Percentiles rank a stretch among this genome's conserved stretches.
Conservation (phyloP, 306 rosid genomes). For the Medicago ruthenica region DNA sequence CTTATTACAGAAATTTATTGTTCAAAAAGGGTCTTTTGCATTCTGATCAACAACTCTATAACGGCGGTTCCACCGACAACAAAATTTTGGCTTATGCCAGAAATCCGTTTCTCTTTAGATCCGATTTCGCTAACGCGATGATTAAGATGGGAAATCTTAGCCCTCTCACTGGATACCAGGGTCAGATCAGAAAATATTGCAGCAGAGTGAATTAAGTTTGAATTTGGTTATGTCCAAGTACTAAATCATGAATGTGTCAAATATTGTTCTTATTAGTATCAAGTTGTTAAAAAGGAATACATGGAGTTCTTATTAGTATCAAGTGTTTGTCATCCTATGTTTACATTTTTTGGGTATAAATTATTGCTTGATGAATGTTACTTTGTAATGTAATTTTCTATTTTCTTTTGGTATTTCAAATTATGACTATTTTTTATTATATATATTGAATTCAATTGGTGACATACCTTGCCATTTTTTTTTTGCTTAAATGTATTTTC, state of each 20-base stretch:
- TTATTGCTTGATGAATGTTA: no score
- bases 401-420: no score
- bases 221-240: not conserved
- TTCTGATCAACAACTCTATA: constrained; percentile 61
- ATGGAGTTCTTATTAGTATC: no score
- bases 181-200: constrained; percentile 56
- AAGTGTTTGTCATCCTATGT: no score
- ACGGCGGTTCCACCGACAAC: constrained; percentile 45
- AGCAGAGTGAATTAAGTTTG: constrained; percentile 44
- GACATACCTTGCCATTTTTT: no score
- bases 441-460: no score
- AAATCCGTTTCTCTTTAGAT: constrained; percentile 7
- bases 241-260: not conserved
- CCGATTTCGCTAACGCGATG: constrained; percentile 58
- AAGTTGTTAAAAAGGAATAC: no score
- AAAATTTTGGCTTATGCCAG: constrained; percentile 40
- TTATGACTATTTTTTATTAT: no score
- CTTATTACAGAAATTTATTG: constrained; percentile 51
- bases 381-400: no score
- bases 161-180: constrained; percentile 50
- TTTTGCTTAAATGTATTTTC: no score
- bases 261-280: not conserved
- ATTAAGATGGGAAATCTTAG: constrained; percentile 59
- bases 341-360: no score
- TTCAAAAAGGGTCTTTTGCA: constrained; percentile 55